phyloP scores from a whole-genome alignment of 2,329 filamentous ascomycete species.

The Massarina eburnea region DNA sequence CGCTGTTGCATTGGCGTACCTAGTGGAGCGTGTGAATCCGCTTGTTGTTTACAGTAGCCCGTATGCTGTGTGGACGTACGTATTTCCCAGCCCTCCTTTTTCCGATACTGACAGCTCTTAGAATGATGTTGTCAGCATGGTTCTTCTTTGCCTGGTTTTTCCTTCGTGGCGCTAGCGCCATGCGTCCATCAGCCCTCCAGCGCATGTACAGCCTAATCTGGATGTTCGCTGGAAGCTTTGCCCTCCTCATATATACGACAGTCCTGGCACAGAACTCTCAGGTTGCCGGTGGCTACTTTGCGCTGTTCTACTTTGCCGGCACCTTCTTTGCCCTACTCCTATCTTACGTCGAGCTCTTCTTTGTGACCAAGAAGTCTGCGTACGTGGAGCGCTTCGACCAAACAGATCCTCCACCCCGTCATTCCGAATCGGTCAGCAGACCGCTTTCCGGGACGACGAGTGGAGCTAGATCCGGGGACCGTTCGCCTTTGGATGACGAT shows the following conservation, averaged over 20 bases:
- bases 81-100: background rate
- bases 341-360: slow-evolving; percentile 77
- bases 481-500: slow-evolving; percentile 40
- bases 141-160: slow-evolving; percentile 82
- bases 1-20: slow-evolving; percentile 71
- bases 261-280: slow-evolving; percentile 75
- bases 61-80: slow-evolving; percentile 74
- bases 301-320: slow-evolving; percentile 77
- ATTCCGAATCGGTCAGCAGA: slow-evolving; percentile 37
- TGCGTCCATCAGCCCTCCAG: slow-evolving; percentile 83
- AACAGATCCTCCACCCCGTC: slow-evolving; percentile 12
- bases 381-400: slow-evolving; percentile 62
- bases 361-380: slow-evolving; percentile 66
- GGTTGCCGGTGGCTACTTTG: slow-evolving; percentile 75
- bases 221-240: slow-evolving; percentile 78
- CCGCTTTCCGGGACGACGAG: slow-evolving; percentile 37
- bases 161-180: slow-evolving; percentile 73
- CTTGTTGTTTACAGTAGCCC: slow-evolving; percentile 87
- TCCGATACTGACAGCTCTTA: slow-evolving; percentile 25
- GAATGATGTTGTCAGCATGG: slow-evolving; percentile 81
- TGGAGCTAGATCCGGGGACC: slow-evolving; percentile 34
- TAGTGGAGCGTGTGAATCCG: slow-evolving; percentile 82
- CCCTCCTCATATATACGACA: slow-evolving; percentile 69
- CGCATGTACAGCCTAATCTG: slow-evolving; percentile 80
- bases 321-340: slow-evolving; percentile 74